These are phyloP conservation scores for Elongisporangium anandrum DNA, from an alignment of 352 stramenopile genomes.

Conservation along the genomic window DNA sequence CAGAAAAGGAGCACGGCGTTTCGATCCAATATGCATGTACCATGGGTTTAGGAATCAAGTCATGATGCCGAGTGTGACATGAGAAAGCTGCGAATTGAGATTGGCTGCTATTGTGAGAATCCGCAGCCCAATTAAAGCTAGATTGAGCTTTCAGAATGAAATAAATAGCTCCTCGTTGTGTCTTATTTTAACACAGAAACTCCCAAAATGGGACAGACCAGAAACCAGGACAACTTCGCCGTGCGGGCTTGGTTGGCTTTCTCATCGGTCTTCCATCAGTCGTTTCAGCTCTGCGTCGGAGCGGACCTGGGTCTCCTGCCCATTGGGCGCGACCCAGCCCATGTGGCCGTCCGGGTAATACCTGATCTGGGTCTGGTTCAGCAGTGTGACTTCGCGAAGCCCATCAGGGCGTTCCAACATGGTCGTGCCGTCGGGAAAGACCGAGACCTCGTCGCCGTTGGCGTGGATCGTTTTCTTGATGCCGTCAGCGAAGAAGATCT, in stretches of 20 bases:
- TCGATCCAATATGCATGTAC: not conserved
- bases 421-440: constrained; percentile 78
- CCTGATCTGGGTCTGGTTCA: constrained; percentile 63
- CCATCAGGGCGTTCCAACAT: constrained; percentile 75
- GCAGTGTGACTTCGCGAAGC: constrained; percentile 72
- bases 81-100: not conserved
- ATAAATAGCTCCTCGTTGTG: not conserved
- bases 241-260: too few species aligned
- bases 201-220: not conserved
- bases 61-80: too few species aligned
- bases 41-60: not conserved
- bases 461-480: constrained; percentile 86
- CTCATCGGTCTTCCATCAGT: constrained; percentile 31
- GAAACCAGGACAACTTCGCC: not conserved
- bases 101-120: not conserved
- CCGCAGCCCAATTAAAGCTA: too few species aligned
- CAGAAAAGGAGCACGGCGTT: not conserved
- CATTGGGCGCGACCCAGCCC: constrained; percentile 37
- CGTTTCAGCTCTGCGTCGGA: constrained; percentile 60
- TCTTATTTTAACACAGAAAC: not conserved
- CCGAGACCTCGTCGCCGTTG: constrained; percentile 75
- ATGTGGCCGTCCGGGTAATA: constrained; percentile 77
- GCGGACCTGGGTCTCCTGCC: constrained; percentile 47
- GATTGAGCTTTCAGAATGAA: not conserved
- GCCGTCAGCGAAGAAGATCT: constrained; percentile 94